Evolutionary conservation across 495 filamentous ascomycete genomes (phyloP), one percentile per base, ranked within the genome.

Genomic region (Penicillium riverlandense): DNA sequence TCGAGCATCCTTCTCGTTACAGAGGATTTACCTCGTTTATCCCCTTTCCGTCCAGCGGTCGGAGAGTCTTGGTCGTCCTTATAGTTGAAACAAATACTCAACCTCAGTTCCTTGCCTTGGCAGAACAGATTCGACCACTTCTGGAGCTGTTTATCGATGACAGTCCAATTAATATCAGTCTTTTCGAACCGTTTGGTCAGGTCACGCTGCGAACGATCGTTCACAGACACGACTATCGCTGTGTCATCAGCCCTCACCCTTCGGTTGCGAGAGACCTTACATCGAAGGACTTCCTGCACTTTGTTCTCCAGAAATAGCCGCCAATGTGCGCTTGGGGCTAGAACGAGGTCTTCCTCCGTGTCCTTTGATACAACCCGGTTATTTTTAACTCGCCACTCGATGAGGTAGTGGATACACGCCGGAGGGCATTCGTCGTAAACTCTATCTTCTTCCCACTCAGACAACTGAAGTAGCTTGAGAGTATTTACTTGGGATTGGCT

Each of bases 1-100:
- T 47, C 29, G 15, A 58, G 41, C 35, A 51, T 52, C 6, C 22
- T 28, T 28, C 37, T 44, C 1, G 44, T 55, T 6, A 43, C 41
- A 38, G 44, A 51, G 6, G 40, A 27, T n/a, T 35, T 29, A 13
- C 48, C 41, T 40, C 41, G 42, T 37, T 55, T 55, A 16, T 51
- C 48, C 6, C 29, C 40, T 1, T 33, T 47, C 11, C 30, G 31
- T 2, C 31, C 31, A n/a, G 31, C 31, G 5, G 31, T 4, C 4
- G 44, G 27, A 36, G 38, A 41, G 16, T 42, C 29, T 15, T 37
- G 45, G 22, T 54, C 40, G 10, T 49, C 46, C 43, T 44, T 27
- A 11, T 49, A 54, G 14, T 49, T 54, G 27, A 52, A 56, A 22
- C 16, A 13, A 5, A 52, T 49, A 29, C 47, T 49, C 11, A 52